Evolutionary conservation across 192 early-diverging fungal genomes (phyloP), one percentile per base, ranked within the genome.

Genomic region (Entrophospora sp.): DNA sequence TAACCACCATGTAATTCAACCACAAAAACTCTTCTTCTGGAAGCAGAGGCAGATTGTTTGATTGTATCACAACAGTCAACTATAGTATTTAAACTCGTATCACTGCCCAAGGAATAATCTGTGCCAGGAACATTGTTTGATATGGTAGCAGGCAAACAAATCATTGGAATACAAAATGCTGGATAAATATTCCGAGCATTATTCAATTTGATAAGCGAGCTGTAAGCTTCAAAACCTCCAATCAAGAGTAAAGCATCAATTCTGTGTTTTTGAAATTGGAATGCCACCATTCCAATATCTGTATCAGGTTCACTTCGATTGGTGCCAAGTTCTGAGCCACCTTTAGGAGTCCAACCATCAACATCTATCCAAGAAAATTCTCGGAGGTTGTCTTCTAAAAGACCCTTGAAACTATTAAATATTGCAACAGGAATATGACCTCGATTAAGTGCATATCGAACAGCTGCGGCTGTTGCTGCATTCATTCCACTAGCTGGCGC

Each of bases 401-500:
- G 81, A 45, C 96, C 96, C 13, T 83, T 80, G 73, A 95, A 96
- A 12, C 96, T 93, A 70, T 98, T 98, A 73, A 83, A 80, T 68
- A 98, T 91, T 38, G 77, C 96, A 66, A 98, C 74, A 12, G 91
- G 86, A 0, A 77, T 83, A 67, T 96, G 93, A 0, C 96, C 96
- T 58, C 88, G 87, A 76, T 92, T 92, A 40, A 91, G 77, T 36
- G 89, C 89, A 34, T 89, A 82, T 18, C 92, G 86, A 32, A 89
- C 93, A 0, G 87, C 88, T 13, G 86, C 85, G 30, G 94, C 85
- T 2, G 94, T 95, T 2, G 96, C 96, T 34, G 94, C 86, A 75
- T 96, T 98, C 93, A 96, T 96, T 36, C 96, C 96, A 46, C 92
- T 93, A 13, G 96, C 96, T 18, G 96, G 96, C 18, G 96, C 96